Evolutionary conservation across 2,329 filamentous ascomycete species (phyloP), one percentile per base, ranked within the genome.

Genomic region (Bertia moriformis): DNA sequence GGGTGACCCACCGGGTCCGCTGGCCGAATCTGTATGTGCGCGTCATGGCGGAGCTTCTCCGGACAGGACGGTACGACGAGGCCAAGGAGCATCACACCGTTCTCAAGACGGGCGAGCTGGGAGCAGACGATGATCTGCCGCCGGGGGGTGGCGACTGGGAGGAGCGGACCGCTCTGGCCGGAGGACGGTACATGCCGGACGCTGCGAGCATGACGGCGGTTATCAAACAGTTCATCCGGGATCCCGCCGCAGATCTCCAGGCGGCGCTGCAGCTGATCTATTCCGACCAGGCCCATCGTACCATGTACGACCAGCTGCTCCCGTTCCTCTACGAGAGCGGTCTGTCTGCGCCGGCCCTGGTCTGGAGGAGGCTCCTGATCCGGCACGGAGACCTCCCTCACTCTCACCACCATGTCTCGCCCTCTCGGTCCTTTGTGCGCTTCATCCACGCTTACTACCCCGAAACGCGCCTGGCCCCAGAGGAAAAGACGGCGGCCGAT

Each of bases 241-340:
- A 66, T 37, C 43, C 50, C 4, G 56, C 58, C 19, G 47, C 53
- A 3, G 46, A 52, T 17, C 48, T 61, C 37, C 59, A 66, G 35
- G 52, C 53, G 7, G 58, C 58, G 2, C 52, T 74, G 4, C 56
- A 54, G 32, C 50, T 55, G 13, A 52, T 74, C 7, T 74, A 74
- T 43, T 48, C 57, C 5, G 55, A 57, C 14, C 66, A 60, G 36
- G 48, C 48, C 2, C 56, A 65, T 36, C 66, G 59, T 32, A 45
- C 50, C 10, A 46, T 73, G 0, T 74, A 74, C 47, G 69, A 73
- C 45, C 51, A 55, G 15, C 40, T 74, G 4, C 58, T 74, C n/a
- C 67, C 71, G 3, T 51, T 62, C 38, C 54, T 74, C 2, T 73
- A 66, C 46, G 51, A 57, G 3, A 51, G 56, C n/a, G 70, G 70